Conservation (phyloP, 352 stramenopile species). For the Phytopythium cucurbitacearum region DNA sequence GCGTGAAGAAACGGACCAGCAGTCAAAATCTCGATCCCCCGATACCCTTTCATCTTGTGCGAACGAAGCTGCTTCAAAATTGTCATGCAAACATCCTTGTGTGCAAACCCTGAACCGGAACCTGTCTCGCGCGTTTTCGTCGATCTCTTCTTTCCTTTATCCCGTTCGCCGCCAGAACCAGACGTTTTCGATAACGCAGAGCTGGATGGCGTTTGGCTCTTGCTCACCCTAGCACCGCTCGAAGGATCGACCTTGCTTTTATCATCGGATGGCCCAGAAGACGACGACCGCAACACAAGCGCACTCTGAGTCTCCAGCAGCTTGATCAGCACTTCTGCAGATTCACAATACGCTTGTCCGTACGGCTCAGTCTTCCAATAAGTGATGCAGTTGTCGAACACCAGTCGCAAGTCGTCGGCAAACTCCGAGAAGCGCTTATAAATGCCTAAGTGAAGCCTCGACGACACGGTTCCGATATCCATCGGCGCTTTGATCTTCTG, state of each 20-base stretch:
- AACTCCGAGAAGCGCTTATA: constrained; percentile 64
- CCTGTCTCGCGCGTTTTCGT: constrained; percentile 35
- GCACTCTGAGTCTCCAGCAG: constrained; percentile 46
- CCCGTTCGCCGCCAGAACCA: constrained; percentile 13
- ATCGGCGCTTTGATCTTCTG: constrained; percentile 76
- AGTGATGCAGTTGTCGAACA: constrained; percentile 83
- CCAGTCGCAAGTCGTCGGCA: constrained; percentile 57
- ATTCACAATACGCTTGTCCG: constrained; percentile 78
- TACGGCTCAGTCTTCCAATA: constrained; percentile 79
- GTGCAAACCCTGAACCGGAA: constrained; percentile 23
- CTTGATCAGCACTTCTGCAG: constrained; percentile 49
- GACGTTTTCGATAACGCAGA: not conserved
- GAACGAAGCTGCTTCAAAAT: constrained; percentile 70
- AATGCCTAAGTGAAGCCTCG: constrained; percentile 55
- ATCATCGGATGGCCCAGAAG: not conserved
- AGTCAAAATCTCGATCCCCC: constrained; percentile 78
- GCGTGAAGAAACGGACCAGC: constrained; percentile 78
- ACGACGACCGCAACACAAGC: constrained; percentile 21
- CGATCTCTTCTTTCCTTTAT: constrained; percentile 28
- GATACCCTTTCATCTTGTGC: constrained; percentile 86
- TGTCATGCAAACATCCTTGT: constrained; percentile 59
- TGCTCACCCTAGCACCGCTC: not conserved
- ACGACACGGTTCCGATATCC: constrained; percentile 78
- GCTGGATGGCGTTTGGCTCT: not conserved
- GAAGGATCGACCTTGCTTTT: not conserved